Evolutionary conservation across 768 basidiomycete genomes (phyloP).

Genomic region (Hemileccinum impolitum): DNA sequence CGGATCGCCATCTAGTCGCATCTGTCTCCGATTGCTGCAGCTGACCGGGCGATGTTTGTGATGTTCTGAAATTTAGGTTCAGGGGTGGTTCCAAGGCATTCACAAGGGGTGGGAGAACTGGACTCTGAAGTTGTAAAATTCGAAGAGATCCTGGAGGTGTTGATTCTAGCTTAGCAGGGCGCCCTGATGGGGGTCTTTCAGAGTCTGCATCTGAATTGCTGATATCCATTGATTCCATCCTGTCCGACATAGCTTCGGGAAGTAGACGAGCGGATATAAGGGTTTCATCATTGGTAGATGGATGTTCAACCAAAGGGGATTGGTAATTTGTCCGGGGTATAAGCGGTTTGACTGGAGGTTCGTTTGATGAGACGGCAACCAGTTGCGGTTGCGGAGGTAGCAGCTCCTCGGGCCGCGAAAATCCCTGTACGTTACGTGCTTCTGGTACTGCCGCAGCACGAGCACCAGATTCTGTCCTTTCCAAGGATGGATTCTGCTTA

Average conservation of each 20-base stretch:
- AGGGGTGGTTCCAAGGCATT: conserved; percentile 13
- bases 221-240: conserved; percentile 1
- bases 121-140: background rate
- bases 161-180: background rate
- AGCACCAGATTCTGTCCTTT: background rate
- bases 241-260: background rate
- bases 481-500: background rate
- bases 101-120: conserved; percentile 12
- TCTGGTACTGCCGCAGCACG: background rate
- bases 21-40: background rate
- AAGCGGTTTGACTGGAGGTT: background rate
- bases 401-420: background rate
- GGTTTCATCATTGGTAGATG: background rate
- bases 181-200: background rate
- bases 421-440: background rate
- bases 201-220: background rate
- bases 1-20: conserved; percentile 7
- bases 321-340: background rate
- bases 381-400: background rate
- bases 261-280: background rate
- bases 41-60: background rate
- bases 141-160: background rate
- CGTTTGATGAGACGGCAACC: background rate
- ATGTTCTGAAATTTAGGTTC: conserved; percentile 16
- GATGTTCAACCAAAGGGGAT: background rate